A percentile compares a stretch with the other conserved stretches of the same genome.
Evolutionary conservation across 1,284 basidiomycete species (phyloP).

Genomic region (Malassezia psittaci): DNA sequence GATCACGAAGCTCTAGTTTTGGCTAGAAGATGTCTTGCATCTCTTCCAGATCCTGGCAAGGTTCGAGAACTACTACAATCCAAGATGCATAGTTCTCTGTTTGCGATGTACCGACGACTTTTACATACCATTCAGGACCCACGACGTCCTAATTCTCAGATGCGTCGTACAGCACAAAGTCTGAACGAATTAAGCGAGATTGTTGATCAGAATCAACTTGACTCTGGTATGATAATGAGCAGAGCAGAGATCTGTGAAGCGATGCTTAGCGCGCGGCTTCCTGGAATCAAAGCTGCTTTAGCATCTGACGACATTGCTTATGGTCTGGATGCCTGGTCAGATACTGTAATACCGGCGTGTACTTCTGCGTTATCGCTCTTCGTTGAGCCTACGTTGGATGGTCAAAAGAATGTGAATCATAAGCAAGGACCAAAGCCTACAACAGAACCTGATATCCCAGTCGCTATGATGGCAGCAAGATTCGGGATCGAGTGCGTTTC

Average conservation of each 20-base stretch:
- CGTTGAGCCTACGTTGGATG: not conserved
- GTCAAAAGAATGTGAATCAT: too few species aligned
- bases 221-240: not conserved
- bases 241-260: slow-evolving; percentile 1
- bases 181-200: not conserved
- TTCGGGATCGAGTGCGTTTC: too few species aligned
- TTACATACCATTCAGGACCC: not conserved
- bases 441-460: too few species aligned
- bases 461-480: too few species aligned
- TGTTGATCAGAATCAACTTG: not conserved
- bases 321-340: slow-evolving; percentile 5
- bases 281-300: not conserved
- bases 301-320: not conserved
- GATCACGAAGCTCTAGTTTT: slow-evolving; percentile 13
- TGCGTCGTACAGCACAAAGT: not conserved
- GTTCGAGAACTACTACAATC: not conserved
- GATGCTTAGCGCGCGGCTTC: slow-evolving; percentile 2
- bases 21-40: not conserved
- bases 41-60: not conserved
- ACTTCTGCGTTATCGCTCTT: slow-evolving; percentile 2
- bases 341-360: not conserved
- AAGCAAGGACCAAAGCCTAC: too few species aligned
- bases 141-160: not conserved
- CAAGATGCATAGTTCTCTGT: not conserved
- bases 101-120: not conserved